Percentiles rank a stretch among this genome's conserved stretches.
These are phyloP conservation scores for Sicyos baderoa DNA, from an alignment of 306 rosid species.

Conservation along the genomic window DNA sequence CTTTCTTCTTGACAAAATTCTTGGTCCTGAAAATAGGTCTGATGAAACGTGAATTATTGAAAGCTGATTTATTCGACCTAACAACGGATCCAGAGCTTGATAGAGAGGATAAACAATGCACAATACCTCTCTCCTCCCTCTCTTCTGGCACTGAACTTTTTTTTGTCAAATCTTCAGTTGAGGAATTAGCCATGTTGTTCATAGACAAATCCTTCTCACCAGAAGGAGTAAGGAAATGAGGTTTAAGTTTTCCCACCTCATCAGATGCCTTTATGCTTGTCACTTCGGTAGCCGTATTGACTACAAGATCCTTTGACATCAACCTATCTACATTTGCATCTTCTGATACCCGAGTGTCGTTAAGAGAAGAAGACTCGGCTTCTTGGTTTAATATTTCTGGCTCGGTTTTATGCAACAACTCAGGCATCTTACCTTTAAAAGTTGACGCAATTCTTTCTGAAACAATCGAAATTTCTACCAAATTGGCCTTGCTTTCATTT, in stretches of 20 bases:
- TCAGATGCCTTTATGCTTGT: slow-evolving; percentile 11
- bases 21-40: slow-evolving; percentile 54
- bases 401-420: slow-evolving; percentile 19
- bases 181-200: slow-evolving; percentile 33
- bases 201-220: slow-evolving; percentile 29
- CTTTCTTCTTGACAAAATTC: slow-evolving; percentile 53
- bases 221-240: slow-evolving; percentile 26
- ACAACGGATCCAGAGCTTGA: slow-evolving; percentile 35
- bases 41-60: slow-evolving; percentile 43
- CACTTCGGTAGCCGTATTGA: slow-evolving; percentile 31
- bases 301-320: slow-evolving; percentile 39
- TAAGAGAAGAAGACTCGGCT: slow-evolving; percentile 29
- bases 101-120: slow-evolving; percentile 35
- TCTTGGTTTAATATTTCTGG: slow-evolving; percentile 28
- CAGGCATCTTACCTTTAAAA: slow-evolving; percentile 34
- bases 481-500: slow-evolving; percentile 50
- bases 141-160: slow-evolving; percentile 27
- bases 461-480: slow-evolving; percentile 72
- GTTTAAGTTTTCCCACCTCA: slow-evolving; percentile 29
- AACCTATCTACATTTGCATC: slow-evolving; percentile 30
- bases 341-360: slow-evolving; percentile 22
- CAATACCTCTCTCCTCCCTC: slow-evolving; percentile 34
- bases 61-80: slow-evolving; percentile 46
- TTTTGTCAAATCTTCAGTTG: slow-evolving; percentile 29
- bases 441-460: slow-evolving; percentile 44